Evolutionary conservation across 2,329 filamentous ascomycete genomes (phyloP), one percentile per base, ranked within the genome.

Genomic region (Colletotrichum navitas): DNA sequence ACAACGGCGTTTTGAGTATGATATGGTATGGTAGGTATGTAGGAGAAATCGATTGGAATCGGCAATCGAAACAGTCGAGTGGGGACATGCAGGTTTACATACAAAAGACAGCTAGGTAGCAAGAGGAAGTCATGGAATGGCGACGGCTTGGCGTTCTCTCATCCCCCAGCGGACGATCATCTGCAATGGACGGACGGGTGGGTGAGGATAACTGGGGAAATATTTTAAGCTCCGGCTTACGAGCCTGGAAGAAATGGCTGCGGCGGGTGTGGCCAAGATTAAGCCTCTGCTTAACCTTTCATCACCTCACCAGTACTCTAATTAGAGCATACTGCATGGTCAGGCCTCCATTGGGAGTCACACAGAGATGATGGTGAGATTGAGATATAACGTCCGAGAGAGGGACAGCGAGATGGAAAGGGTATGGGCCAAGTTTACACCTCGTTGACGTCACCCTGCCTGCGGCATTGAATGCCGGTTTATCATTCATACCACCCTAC

Each of bases 361-460:
- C 14, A 8, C 3, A 41, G 32, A 26, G 14, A 24, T 26, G 14
- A 26, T 12, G n/a, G 21, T n/a, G 49, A 54, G 26, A 41, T 26
- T 29, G 5, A n/a, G 26, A 18, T 12, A 26, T 1, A 10, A 10
- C 54, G 12, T 12, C 21, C 21, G 10, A 47, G n/a, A 7, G 12
- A 43, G 36, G 26, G 21, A 1, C 10, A 16, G 24, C n/a, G 18
- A 24, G 18, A 26, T 21, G n/a, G 32, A n/a, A 26, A 39, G 24
- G 12, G 18, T 16, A 51, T 24, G 29, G 21, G 18, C 29, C 49
- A 36, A 26, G 66, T 55, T 64, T 64, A 45, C 60, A 69, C 65
- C 59, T 68, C 60, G 69, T 60, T 54, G 59, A 72, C 69, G 69
- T 72, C 69, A 72, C 69, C 59, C 24, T 32, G 63, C 63, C n/a